Conservation (phyloP, 2,329 filamentous ascomycete genomes). For the Rosellinia necatrix region DNA sequence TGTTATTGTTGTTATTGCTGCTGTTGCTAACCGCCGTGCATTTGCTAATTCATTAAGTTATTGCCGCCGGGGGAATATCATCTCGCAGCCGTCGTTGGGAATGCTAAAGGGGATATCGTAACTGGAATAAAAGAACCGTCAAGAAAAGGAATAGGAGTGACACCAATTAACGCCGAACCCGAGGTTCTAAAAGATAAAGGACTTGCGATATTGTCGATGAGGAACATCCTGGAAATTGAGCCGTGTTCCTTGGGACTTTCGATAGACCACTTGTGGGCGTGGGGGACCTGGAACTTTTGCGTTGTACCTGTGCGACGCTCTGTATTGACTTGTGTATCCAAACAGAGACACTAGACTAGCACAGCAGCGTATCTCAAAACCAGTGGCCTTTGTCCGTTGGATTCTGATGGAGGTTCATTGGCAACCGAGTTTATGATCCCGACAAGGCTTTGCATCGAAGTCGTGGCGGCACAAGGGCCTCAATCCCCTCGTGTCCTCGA, state of each 20-base stretch:
- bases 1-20: slow-evolving; percentile 9
- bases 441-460: neutral
- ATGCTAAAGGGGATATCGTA: slow-evolving; percentile 27
- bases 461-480: neutral
- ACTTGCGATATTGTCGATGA: slow-evolving; percentile 13
- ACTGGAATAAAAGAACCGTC: slow-evolving; percentile 19
- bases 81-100: slow-evolving; percentile 16
- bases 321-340: slow-evolving; percentile 18
- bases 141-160: slow-evolving; percentile 18
- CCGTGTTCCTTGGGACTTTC: neutral
- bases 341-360: neutral
- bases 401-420: neutral
- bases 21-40: slow-evolving; percentile 18
- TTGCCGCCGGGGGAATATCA: slow-evolving; percentile 2
- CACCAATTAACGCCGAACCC: slow-evolving; percentile 23
- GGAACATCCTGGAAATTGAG: slow-evolving; percentile 5
- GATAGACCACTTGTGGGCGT: neutral
- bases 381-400: neutral
- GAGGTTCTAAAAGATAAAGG: slow-evolving; percentile 8
- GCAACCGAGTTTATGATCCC: slow-evolving; percentile 5
- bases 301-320: neutral
- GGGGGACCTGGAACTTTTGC: neutral
- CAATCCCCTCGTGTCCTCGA: neutral
- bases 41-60: slow-evolving; percentile 26
- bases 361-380: slow-evolving; percentile 20